Conservation (phyloP, 805 yeast species). For the Lachancea sp. region DNA sequence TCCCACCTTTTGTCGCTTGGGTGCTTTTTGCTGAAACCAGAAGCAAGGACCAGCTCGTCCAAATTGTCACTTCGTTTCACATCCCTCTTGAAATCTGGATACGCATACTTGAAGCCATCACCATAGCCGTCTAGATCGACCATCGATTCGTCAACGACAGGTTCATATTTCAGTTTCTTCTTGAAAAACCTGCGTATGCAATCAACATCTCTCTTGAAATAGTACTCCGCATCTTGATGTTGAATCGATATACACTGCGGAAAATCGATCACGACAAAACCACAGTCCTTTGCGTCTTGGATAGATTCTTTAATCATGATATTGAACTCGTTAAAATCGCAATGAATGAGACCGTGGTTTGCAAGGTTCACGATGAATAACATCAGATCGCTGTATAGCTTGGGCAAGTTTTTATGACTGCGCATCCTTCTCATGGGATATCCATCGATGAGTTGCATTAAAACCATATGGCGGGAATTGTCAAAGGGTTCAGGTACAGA, state of each 20-base stretch:
- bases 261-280: constrained; percentile 90
- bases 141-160: constrained; percentile 62
- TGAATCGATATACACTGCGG: constrained; percentile 96
- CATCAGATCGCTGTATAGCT: constrained; percentile 82
- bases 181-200: constrained; percentile 81
- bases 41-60: constrained; percentile 86
- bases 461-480: constrained; percentile 81
- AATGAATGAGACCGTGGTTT: constrained; percentile 85
- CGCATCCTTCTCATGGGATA: constrained; percentile 79
- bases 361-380: constrained; percentile 76
- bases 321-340: constrained; percentile 96
- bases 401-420: constrained; percentile 60
- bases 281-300: constrained; percentile 44
- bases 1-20: constrained; percentile 60
- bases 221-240: constrained; percentile 80
- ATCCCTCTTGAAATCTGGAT: constrained; percentile 76
- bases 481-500: constrained; percentile 86
- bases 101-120: constrained; percentile 67
- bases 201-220: constrained; percentile 88
- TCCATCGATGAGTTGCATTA: constrained; percentile 91
- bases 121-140: constrained; percentile 75
- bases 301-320: constrained; percentile 68
- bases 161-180: constrained; percentile 67
- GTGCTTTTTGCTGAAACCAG: constrained; percentile 65
- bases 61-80: constrained; percentile 59